phyloP scores from a whole-genome alignment of 164 flowering plant species.

The Brasenia schreberi region DNA sequence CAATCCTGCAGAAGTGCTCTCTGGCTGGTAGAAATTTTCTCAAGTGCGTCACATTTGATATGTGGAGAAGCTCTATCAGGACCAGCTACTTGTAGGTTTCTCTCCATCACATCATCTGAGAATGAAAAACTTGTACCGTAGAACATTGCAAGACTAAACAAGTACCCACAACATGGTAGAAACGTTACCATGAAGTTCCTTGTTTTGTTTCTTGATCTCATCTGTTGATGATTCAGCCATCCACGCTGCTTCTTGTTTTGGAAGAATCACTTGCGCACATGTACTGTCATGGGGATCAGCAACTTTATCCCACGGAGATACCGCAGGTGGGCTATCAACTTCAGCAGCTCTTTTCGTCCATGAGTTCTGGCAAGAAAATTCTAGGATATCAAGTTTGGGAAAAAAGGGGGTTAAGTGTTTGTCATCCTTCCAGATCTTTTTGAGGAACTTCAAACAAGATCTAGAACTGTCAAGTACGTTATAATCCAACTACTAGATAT shows the following conservation, averaged over 20 bases:
- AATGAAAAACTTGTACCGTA: background rate
- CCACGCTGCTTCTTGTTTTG: conserved; percentile 29
- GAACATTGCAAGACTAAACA: background rate
- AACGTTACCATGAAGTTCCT: conserved; percentile 25
- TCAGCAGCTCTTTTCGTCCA: conserved; percentile 47
- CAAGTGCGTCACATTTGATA: conserved; percentile 13
- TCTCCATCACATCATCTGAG: conserved; percentile 27
- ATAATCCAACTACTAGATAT: too few species aligned
- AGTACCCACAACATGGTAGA: background rate
- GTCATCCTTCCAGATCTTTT: background rate
- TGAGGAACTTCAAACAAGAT: background rate
- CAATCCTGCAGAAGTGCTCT: background rate
- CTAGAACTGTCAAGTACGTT: background rate
- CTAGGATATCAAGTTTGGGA: background rate
- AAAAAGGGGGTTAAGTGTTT: too few species aligned
- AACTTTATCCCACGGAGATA: conserved; percentile 21
- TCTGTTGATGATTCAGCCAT: conserved; percentile 13
- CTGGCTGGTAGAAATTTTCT: conserved; percentile 11
- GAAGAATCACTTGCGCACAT: conserved; percentile 37
- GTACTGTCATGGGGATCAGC: conserved; percentile 48
- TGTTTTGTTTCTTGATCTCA: conserved; percentile 21
- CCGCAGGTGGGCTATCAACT: conserved; percentile 35
- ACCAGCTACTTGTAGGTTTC: conserved; percentile 31
- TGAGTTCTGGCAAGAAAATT: conserved; percentile 36
- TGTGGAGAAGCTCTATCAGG: conserved; percentile 20